Base-by-base conservation (phyloP, 164 flowering plant genomes). In the Buxus sempervirens region DNA sequence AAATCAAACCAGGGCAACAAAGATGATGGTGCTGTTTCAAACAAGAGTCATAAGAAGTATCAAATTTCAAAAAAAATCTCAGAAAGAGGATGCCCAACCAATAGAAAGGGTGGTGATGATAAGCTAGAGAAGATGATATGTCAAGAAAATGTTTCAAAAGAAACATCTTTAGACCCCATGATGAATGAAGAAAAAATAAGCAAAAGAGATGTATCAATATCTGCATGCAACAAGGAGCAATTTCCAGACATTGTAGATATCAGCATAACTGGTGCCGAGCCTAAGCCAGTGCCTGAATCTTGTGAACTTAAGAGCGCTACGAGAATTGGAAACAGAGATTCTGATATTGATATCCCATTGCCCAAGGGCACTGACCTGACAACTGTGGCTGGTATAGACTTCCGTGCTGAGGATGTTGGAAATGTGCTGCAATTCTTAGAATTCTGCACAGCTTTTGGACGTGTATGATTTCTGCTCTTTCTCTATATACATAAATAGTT, bases 351-450 rank as follows among this genome's bases (percentile, higher is more conserved):
- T n/a, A 61, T 79, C 56, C 76, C 67, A 59, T 70, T 89, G 78
- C 97, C 97, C 38, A 68, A 65, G 67, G 86, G 93, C 26, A 68
- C 65, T 45, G 77, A 72, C 57, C 58, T 88, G 65, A 76, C 72
- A 13, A 74, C 56, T 64, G 79, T 89, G 25, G 86, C 72, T 60
- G 93, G 88, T 20, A 67, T 86, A 65, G 89, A 90, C 10, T 28
- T 90, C 19, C 77, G 81, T 36, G 71, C 83, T 32, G 82, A 83
- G 65, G 88, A 84, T 78, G 83, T 82, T 78, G 99, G 98, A 27
- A 75, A 81, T 51, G 95, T 90, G 20, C 68, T 96, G 75, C 99
- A 96, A 48, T 88, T 96, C 61, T 64, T 96, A 28, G 99, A 96
- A 73, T 96, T 96, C 70, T 92, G 97, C 79, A 67, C 84, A 42